A percentile compares a stretch with the other conserved stretches of the same genome.
These are phyloP conservation scores for Mucor sp. DNA, from an alignment of 371 early-diverging fungal genomes.

Conservation along the genomic window DNA sequence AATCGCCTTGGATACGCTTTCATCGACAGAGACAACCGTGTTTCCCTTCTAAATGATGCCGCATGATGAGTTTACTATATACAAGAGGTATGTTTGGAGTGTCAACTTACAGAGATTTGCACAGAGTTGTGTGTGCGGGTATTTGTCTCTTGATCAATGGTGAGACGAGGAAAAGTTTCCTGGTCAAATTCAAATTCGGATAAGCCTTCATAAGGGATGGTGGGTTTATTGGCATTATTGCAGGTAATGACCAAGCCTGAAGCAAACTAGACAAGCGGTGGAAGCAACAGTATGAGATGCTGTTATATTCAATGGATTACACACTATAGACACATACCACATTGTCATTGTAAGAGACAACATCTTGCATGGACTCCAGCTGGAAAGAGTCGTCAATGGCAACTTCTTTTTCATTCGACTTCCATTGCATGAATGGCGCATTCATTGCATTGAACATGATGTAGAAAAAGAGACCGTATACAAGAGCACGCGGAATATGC, in stretches of 20 bases:
- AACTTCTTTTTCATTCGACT: neutral
- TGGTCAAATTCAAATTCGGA: constrained; percentile 10
- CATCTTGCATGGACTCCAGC: neutral
- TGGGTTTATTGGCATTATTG: neutral
- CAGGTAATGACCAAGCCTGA: neutral
- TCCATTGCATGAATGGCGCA: neutral
- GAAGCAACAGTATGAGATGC: neutral
- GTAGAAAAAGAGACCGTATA: neutral
- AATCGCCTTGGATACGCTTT: neutral
- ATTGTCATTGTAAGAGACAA: neutral
- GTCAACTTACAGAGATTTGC: neutral
- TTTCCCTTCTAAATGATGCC: neutral
- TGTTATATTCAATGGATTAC: neutral
- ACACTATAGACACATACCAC: neutral
- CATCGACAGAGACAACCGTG: neutral
- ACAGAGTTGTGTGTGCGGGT: neutral
- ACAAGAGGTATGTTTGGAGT: neutral
- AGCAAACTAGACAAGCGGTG: neutral
- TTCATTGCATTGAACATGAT: neutral
- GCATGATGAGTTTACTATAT: too few relatives aligned
- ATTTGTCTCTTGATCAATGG: neutral
- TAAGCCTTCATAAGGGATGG: constrained; percentile 11
- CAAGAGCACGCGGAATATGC: neutral
- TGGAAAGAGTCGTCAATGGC: neutral
- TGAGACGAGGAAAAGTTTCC: neutral